Base-by-base conservation (phyloP, 2,329 filamentous ascomycete species). In the Stagonosporopsis rhizophila region DNA sequence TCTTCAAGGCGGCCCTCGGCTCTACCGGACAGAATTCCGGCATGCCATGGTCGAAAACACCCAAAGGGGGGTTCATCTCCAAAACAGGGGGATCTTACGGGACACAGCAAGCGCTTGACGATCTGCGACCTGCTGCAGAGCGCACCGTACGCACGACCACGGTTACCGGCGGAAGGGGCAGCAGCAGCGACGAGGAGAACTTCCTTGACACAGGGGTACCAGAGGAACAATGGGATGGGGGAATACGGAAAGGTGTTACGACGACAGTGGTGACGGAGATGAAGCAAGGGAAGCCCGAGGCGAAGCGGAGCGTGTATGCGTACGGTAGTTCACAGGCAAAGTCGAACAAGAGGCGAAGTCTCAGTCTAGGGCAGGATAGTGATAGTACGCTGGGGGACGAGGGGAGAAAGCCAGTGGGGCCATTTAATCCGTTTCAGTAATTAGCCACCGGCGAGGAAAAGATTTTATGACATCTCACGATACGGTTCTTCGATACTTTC, bases 131-230 rank as follows among this genome's bases (percentile, higher is more conserved):
- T 8, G 53, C 65, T 5, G 57, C 39, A 17, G 59, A 63, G 47
- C 62, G 64, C 19, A 61, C 58, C 6, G 30, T 58, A 6, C 64
- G 60, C 17, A 70, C 63, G 5, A 70, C 66, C 2, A 70, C 67
- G 0, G 58, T 65, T 9, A 62, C 63, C 1, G 67, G 60, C 17
- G 58, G 66, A 15, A 61, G 66, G 25, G 65, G 64, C 28, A 59
- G 55, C n/a, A 60, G 57, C 12, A 66, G 64, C 7, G 67, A 70
- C 12, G 65, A 68, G 41, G 61, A 68, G 41, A 58, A 44, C 2
- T 56, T 70, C 11, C 27, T 70, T n/a, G 56, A 61, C 37, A 47
- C 44, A 11, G 42, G 52, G 8, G 6, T 49, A 23, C 56, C 52
- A 0, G 64, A 65, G 52, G 65, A 39, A 58, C 58, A 30, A 34